phyloP scores from a whole-genome alignment of 2,329 filamentous ascomycete species.

The Diaporthe sp. region DNA sequence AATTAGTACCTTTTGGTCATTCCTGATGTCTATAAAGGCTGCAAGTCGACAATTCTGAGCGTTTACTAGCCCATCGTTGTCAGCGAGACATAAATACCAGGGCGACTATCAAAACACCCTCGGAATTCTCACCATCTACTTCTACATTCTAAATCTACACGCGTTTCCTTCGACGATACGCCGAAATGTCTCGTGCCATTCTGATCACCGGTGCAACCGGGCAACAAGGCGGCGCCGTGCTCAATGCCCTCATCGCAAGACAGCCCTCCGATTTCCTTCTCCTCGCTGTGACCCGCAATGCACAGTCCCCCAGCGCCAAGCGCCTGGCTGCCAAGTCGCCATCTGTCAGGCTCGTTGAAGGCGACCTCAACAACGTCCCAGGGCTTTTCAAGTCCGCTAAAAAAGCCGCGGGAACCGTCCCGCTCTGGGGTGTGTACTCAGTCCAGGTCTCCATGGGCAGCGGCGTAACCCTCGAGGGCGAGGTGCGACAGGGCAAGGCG shows the following conservation, averaged over 20 bases:
- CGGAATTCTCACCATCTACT: too few species aligned
- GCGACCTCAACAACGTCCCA: neutral
- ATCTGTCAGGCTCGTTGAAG: neutral
- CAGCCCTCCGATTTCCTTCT: neutral
- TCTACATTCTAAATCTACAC: too few species aligned
- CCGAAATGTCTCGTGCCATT: neutral
- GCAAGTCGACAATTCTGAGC: too few species aligned
- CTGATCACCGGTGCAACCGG: neutral
- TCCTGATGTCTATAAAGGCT: too few species aligned
- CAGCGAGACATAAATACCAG: too few species aligned
- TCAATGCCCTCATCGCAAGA: neutral
- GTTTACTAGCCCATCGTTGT: too few species aligned
- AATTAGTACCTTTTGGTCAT: too few species aligned
- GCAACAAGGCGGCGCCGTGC: neutral
- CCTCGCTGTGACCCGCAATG: neutral
- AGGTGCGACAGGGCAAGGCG: neutral
- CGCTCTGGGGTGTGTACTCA: neutral
- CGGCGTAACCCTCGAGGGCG: too few species aligned
- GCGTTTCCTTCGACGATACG: too few species aligned
- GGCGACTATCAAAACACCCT: too few species aligned
- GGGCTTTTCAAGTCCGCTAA: too few species aligned
- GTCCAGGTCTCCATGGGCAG: neutral
- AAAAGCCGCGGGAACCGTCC: neutral
- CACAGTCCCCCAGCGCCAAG: neutral
- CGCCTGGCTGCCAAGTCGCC: neutral